Conservation (phyloP, 75 land plant species). For the Larix kaempferi region DNA sequence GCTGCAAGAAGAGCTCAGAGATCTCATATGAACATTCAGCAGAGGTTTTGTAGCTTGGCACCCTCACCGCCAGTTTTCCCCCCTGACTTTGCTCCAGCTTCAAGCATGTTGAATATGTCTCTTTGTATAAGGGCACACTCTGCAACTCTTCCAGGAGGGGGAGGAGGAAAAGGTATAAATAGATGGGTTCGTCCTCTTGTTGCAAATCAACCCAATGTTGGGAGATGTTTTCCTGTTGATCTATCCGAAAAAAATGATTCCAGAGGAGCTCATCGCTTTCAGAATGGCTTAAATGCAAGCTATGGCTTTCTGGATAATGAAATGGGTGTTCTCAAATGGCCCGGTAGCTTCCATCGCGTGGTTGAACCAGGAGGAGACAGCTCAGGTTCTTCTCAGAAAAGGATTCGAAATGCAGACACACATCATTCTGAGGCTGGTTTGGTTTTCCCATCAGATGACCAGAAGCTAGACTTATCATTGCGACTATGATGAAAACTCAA, state of each 20-base stretch:
- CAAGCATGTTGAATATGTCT: constrained; percentile 11
- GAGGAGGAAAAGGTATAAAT: constrained; percentile 1
- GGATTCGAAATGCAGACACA: neutral
- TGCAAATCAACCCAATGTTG: constrained; percentile 9
- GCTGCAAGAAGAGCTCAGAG: constrained; percentile 26
- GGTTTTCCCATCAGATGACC: constrained; percentile 5
- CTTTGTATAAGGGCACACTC: constrained; percentile 12
- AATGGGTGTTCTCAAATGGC: constrained; percentile 11
- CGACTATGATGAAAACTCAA: neutral
- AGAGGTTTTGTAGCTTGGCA: constrained; percentile 8
- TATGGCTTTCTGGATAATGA: constrained; percentile 9
- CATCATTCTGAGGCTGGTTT: constrained; percentile 7
- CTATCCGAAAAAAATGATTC: neutral
- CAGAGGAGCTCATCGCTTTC: neutral
- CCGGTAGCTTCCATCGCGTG: neutral
- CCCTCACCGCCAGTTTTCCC: constrained; percentile 11
- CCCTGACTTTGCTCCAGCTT: constrained; percentile 8
- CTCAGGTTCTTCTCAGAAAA: neutral
- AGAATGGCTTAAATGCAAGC: neutral
- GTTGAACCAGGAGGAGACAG: neutral
- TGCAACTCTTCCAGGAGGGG: constrained; percentile 2
- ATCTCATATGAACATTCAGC: constrained; percentile 10
- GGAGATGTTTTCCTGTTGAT: neutral
- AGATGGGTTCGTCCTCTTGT: constrained; percentile 10
- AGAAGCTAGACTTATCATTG: constrained; percentile 16